Conservation (phyloP, 139 green algal genomes). For the Volvox reticuliferus region DNA sequence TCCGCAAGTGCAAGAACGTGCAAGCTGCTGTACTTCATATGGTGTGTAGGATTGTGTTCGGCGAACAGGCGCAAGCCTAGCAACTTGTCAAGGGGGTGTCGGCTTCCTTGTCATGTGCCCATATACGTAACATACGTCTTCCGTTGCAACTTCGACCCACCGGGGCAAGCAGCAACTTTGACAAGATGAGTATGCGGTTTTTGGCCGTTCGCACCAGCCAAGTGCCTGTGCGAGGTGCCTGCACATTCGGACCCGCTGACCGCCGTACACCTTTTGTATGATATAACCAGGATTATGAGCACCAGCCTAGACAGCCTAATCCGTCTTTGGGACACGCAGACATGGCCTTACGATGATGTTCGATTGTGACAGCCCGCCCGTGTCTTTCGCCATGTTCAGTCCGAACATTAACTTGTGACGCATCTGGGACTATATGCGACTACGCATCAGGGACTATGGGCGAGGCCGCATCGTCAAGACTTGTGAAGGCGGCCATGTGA, state of each 20-base stretch:
- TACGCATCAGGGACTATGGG: too few species aligned
- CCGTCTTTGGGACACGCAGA: conserved; percentile 75
- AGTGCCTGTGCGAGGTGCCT: conserved; percentile 80
- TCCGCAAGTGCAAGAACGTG: too few species aligned
- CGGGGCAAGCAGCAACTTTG: conserved; percentile 86
- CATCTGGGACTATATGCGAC: too few species aligned
- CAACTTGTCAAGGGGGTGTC: too few species aligned
- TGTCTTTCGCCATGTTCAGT: conserved; percentile 86
- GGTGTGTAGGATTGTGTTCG: too few species aligned
- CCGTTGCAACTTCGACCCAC: conserved; percentile 85
- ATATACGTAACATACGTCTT: too few species aligned
- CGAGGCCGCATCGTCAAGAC: conserved; percentile 67
- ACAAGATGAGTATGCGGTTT: conserved; percentile 92
- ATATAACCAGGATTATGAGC: conserved; percentile 82
- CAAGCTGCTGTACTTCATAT: too few species aligned
- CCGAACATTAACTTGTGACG: conserved; percentile 84
- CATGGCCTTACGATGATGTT: conserved; percentile 90
- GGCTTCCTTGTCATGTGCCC: too few species aligned
- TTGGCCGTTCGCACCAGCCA: conserved; percentile 87
- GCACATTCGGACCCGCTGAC: conserved; percentile 95
- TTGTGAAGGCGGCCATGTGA: conserved; percentile 72
- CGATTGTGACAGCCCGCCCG: conserved; percentile 75
- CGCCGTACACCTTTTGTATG: conserved; percentile 80
- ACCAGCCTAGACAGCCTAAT: conserved; percentile 87
- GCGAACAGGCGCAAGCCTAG: too few species aligned